Evolutionary conservation across 768 basidiomycete genomes (phyloP).

Genomic region (Candolleomyces aberdarensis): DNA sequence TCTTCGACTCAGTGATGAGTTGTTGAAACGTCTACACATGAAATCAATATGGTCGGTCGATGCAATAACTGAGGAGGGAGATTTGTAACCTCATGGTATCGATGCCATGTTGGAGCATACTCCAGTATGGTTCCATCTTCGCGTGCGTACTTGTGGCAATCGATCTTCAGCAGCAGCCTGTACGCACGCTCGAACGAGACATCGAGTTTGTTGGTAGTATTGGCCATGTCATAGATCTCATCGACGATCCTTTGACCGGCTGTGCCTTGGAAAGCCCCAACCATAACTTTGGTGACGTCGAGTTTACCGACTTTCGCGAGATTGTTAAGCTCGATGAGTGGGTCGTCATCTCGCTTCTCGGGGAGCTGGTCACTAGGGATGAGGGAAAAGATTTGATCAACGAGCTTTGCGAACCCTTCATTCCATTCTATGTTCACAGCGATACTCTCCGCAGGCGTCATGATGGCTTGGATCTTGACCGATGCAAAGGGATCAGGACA

Average conservation of each 20-base stretch:
- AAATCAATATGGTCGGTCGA: not conserved
- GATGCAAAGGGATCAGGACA: too few species aligned
- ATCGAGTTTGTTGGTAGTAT: not conserved
- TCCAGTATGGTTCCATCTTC: not conserved
- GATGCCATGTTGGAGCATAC: not conserved
- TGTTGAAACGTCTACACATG: not conserved
- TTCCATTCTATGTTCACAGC: too few species aligned
- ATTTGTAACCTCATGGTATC: not conserved
- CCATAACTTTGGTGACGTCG: not conserved
- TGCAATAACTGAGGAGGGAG: not conserved
- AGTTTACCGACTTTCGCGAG: not conserved
- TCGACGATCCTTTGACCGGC: not conserved
- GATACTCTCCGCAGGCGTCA: too few species aligned
- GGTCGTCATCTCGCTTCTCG: too few species aligned
- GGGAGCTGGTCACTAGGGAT: too few species aligned
- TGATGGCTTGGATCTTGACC: too few species aligned
- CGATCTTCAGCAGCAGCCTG: not conserved
- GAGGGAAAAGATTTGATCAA: too few species aligned
- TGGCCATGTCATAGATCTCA: not conserved
- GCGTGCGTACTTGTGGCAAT: not conserved
- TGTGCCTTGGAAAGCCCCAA: not conserved
- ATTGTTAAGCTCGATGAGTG: too few species aligned
- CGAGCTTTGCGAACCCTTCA: too few species aligned
- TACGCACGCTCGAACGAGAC: not conserved
- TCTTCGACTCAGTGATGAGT: not conserved